A percentile compares a stretch with the other conserved stretches of the same genome.
Evolutionary conservation across 306 rosid species (phyloP).

Genomic region (Hippophae gyantsensis): DNA sequence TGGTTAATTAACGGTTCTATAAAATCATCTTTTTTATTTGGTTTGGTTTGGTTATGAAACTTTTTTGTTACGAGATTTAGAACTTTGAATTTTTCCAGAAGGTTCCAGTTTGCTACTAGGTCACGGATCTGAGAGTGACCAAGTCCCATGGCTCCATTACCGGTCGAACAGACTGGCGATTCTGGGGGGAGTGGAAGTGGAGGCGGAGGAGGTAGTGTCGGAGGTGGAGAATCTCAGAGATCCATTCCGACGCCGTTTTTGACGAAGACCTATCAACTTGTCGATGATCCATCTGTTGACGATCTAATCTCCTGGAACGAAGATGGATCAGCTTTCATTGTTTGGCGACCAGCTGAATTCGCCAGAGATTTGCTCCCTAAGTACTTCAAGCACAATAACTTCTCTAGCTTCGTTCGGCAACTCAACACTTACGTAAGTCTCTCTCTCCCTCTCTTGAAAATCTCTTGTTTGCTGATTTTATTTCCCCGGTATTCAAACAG

Average conservation of each 20-base stretch:
- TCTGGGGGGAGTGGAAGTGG: conserved; percentile 20
- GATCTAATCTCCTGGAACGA: conserved; percentile 90
- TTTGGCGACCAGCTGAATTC: conserved; percentile 92
- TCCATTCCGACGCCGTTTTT: conserved; percentile 86
- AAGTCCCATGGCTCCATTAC: conserved; percentile 46
- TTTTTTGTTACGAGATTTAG: background rate
- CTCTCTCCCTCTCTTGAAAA: background rate
- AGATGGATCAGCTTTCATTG: conserved; percentile 73
- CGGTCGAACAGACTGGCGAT: conserved; percentile 69
- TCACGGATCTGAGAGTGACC: conserved; percentile 28
- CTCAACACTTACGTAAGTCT: conserved; percentile 76
- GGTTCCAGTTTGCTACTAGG: conserved; percentile 14
- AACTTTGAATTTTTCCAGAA: background rate
- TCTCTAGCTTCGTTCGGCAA: conserved; percentile 96
- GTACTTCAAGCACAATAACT: conserved; percentile 85
- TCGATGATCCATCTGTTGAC: conserved; percentile 69
- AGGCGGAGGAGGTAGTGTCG: background rate
- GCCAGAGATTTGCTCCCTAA: conserved; percentile 94
- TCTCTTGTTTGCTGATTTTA: too few species aligned
- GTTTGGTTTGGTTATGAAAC: background rate
- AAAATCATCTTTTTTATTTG: background rate
- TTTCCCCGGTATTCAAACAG: conserved; percentile 7
- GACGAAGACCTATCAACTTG: conserved; percentile 75
- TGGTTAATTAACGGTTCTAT: background rate
- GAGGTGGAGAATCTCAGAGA: conserved; percentile 49